Evolutionary conservation across 352 stramenopile genomes (phyloP), one percentile per base, ranked within the genome.

Genomic region (Phytophthora palmivora): DNA sequence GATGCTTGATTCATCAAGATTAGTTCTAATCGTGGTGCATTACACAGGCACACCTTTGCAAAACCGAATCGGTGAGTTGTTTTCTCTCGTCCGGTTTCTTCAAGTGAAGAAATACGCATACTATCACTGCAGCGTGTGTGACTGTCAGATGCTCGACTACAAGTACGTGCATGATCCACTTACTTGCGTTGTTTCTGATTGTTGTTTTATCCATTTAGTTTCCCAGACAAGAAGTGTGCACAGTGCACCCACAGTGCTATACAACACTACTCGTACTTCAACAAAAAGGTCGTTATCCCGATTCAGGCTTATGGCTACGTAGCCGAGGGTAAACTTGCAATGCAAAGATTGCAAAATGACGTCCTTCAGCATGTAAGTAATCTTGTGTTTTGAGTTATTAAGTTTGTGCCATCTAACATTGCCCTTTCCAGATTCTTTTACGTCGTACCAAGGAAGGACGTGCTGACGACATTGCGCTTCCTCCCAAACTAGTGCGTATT

Each of bases 181-280:
- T 15, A 15, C 43, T 26, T n/a, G 21, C 37, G 2, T 66, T 43
- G 33, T 76, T 37, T 38, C 54, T 74, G n/a, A 74, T 30, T 48
- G 14, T 6, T 58, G 14, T 6, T 58, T 53, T 34, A 4, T 51
- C 36, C 11, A 11, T 49, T 6, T 42, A 91, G 82, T 39, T 91
- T 92, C 24, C 77, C 81, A n/a, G 67, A 87, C 22, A 84, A 84
- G 22, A 95, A 90, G 38, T 98, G 95, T 69, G 78, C 91, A 30
- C 73, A 93, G 21, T 99, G 98, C 69, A 81, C 87, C 0, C 97
- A 99, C 74, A 79, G 84, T 6, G 79, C 94, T 4, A 98, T 99
- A 70, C 84, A 97, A 48, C 98, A 99, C 74, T 99, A 94, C 67
- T 98, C 94, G 9, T 97, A 95, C 67, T 99, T 99, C 63, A 99